A percentile compares a stretch with the other conserved stretches of the same genome.
phyloP scores from a whole-genome alignment of 139 green algal species.

The Parachlorella kessleri region DNA sequence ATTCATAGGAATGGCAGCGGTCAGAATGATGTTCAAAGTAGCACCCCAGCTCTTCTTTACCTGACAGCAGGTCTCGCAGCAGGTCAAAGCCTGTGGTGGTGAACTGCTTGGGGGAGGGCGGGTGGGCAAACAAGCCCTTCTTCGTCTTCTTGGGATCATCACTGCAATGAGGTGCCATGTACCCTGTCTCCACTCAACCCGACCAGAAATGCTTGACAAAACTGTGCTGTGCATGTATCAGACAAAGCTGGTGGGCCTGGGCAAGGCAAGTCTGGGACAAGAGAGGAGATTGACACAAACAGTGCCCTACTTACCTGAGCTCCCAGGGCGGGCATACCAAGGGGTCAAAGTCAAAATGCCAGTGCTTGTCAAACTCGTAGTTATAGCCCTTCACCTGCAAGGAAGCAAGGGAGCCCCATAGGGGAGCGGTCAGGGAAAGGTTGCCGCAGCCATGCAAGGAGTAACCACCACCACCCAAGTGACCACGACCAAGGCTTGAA shows the following conservation, averaged over 20 bases:
- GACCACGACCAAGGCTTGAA: too few species aligned
- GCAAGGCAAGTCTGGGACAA: too few species aligned
- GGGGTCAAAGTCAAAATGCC: constrained; percentile 71
- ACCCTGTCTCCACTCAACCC: neutral
- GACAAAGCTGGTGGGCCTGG: too few species aligned
- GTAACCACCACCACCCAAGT: too few species aligned
- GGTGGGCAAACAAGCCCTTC: constrained; percentile 58
- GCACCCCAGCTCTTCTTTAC: constrained; percentile 43
- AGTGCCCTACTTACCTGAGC: constrained; percentile 29
- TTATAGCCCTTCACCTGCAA: constrained; percentile 25
- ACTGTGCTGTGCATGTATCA: too few species aligned
- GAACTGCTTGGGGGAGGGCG: constrained; percentile 47
- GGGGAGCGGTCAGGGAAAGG: too few species aligned
- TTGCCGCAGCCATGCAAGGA: too few species aligned
- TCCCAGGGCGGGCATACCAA: constrained; percentile 71
- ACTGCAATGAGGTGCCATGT: neutral
- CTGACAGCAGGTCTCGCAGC: constrained; percentile 69
- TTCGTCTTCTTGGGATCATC: neutral
- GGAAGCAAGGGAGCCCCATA: too few species aligned
- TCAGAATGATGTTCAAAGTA: neutral
- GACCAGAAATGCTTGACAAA: too few species aligned
- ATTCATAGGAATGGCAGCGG: neutral
- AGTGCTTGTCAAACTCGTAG: constrained; percentile 86
- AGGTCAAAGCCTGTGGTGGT: constrained; percentile 39
- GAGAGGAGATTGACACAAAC: too few species aligned